A percentile compares a stretch with the other conserved stretches of the same genome.
Conservation (phyloP, 169 alveolate species). For the Babesia gibsoni region DNA sequence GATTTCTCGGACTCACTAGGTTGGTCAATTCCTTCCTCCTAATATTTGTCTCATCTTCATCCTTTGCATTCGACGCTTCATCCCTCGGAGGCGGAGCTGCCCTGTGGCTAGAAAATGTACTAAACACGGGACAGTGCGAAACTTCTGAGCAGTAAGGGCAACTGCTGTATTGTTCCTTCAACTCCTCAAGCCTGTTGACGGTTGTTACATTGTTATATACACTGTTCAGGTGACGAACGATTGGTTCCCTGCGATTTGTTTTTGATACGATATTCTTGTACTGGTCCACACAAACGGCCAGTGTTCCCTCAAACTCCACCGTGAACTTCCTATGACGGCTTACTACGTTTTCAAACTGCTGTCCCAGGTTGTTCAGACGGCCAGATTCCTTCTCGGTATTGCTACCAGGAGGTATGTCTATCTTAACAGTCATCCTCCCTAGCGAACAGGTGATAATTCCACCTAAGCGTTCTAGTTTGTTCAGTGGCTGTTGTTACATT, state of each 20-base stretch:
- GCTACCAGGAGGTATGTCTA: too few relatives aligned
- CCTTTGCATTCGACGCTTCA: too few relatives aligned
- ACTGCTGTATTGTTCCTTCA: slow-evolving; percentile 9
- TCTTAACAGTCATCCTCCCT: too few relatives aligned
- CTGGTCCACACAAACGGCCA: slow-evolving; percentile 56
- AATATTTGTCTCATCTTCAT: too few relatives aligned
- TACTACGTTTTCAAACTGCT: slow-evolving; percentile 36
- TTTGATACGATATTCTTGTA: slow-evolving; percentile 14
- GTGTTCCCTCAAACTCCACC: slow-evolving; percentile 39
- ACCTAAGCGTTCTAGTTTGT: too few relatives aligned
- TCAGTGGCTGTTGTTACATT: too few relatives aligned
- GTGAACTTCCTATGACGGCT: slow-evolving; percentile 54
- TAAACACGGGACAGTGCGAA: slow-evolving; percentile 25
- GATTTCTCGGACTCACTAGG: background rate
- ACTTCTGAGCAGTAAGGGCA: slow-evolving; percentile 26
- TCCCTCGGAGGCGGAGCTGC: too few relatives aligned
- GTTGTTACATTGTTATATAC: slow-evolving; percentile 13
- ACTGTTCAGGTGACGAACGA: slow-evolving; percentile 20
- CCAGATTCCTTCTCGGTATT: background rate
- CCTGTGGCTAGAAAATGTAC: too few relatives aligned
- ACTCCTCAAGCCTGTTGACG: slow-evolving; percentile 2
- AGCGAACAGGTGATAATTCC: too few relatives aligned
- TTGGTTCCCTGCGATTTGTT: background rate
- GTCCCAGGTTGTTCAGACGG: background rate
- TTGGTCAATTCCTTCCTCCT: background rate